Conservation (phyloP, 345 rosid genomes). For the Hypericum perforatum region DNA sequence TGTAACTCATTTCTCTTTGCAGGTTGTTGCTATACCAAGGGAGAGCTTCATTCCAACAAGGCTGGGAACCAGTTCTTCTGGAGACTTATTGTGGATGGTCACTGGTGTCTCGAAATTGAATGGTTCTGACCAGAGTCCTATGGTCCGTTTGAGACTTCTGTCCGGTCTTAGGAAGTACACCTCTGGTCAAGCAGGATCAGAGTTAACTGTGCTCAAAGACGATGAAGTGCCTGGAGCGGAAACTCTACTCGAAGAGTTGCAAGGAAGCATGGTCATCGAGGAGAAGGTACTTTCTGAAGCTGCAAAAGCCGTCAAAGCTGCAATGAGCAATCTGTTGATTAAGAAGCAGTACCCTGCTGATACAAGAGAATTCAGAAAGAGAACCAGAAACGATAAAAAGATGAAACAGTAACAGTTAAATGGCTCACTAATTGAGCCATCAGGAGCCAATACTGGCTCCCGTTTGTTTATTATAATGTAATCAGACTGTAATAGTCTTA, state of each 20-base stretch:
- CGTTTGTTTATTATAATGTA: too few species aligned
- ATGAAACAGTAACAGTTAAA: conserved; percentile 15
- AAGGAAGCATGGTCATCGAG: conserved; percentile 47
- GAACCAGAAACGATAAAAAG: conserved; percentile 77
- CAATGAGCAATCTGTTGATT: conserved; percentile 64
- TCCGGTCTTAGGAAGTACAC: conserved; percentile 10
- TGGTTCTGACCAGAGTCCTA: conserved; percentile 36
- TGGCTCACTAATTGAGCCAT: too few species aligned
- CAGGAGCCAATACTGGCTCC: too few species aligned
- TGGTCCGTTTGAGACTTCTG: conserved; percentile 42
- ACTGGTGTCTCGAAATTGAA: conserved; percentile 60
- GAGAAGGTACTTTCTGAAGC: conserved; percentile 54
- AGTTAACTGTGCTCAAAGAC: conserved; percentile 30
- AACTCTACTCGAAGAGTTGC: conserved; percentile 51
- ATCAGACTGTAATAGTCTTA: too few species aligned
- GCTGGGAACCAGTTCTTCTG: conserved; percentile 31
- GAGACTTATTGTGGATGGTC: conserved; percentile 58
- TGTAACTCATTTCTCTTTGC: background rate
- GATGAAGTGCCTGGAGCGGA: conserved; percentile 50
- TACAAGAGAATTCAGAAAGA: conserved; percentile 73
- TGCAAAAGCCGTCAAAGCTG: conserved; percentile 65
- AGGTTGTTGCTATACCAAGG: conserved; percentile 45
- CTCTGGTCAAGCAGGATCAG: conserved; percentile 14
- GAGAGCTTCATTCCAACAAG: conserved; percentile 75
- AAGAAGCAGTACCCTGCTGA: conserved; percentile 80